phyloP scores from a whole-genome alignment of 352 stramenopile genomes.

The Globisporangium cystogenes region DNA sequence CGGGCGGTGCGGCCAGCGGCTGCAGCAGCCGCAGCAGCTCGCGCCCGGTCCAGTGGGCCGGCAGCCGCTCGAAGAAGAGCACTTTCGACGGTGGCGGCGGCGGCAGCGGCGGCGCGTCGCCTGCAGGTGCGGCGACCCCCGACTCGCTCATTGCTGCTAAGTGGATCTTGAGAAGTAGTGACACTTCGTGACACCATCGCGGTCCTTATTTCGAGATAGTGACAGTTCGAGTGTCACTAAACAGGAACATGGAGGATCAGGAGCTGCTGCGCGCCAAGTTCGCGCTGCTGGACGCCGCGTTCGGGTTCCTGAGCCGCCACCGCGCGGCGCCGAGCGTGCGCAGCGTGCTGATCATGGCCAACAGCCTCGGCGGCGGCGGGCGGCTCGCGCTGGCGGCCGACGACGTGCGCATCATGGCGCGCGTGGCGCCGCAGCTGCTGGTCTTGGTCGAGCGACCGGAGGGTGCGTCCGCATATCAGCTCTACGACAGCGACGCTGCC shows the following conservation, averaged over 20 bases:
- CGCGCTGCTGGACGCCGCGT: conserved; percentile 56
- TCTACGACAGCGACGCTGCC: no score
- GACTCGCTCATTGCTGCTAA: neutral
- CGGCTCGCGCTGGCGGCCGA: conserved; percentile 22
- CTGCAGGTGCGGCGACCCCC: no score
- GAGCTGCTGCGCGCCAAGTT: conserved; percentile 35
- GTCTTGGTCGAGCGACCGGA: conserved; percentile 16
- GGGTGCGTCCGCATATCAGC: no score
- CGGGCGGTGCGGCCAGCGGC: conserved; percentile 11
- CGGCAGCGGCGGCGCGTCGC: neutral
- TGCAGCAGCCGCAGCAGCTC: conserved; percentile 22
- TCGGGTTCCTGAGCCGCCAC: conserved; percentile 57
- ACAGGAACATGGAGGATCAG: neutral
- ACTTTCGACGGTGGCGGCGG: conserved; percentile 30
- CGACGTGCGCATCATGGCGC: conserved; percentile 36
- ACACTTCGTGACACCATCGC: neutral
- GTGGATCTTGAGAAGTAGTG: neutral
- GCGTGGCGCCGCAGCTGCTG: conserved; percentile 43
- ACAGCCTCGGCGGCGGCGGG: conserved; percentile 33
- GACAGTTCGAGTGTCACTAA: no score
- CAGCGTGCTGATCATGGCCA: conserved; percentile 57
- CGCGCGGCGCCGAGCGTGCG: conserved; percentile 31
- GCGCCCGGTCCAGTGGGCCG: conserved; percentile 37
- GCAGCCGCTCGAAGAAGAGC: conserved; percentile 44
- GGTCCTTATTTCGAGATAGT: conserved; percentile 1